phyloP scores from a whole-genome alignment of 148 eudicot species.

The Talinum fruticosum region DNA sequence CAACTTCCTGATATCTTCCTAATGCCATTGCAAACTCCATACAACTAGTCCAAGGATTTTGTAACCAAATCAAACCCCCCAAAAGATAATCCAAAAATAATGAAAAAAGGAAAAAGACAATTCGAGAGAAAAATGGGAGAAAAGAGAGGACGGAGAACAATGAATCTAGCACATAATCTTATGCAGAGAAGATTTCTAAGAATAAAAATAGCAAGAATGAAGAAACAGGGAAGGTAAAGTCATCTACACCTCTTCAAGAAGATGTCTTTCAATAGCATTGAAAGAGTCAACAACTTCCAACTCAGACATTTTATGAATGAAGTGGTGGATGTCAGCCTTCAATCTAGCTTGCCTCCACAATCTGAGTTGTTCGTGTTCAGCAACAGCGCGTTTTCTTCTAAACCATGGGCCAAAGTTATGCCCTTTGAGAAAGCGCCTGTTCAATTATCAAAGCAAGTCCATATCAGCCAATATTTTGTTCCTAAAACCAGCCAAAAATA shows the following conservation, averaged over 20 bases:
- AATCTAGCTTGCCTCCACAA: constrained; percentile 89
- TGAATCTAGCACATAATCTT: neutral
- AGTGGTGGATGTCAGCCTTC: constrained; percentile 62
- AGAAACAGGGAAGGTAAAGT: constrained; percentile 18
- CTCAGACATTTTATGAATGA: constrained; percentile 70
- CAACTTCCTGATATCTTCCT: neutral
- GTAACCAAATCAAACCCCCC: neutral
- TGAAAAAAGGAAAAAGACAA: neutral
- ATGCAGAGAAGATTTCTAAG: too few species aligned
- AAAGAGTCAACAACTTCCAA: constrained; percentile 82
- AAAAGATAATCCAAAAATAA: neutral
- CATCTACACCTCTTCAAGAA: constrained; percentile 76
- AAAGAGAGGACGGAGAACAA: neutral
- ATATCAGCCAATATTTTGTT: constrained; percentile 5
- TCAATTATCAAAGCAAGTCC: constrained; percentile 12
- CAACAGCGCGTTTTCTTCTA: constrained; percentile 72
- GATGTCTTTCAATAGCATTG: constrained; percentile 83
- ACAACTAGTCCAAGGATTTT: neutral
- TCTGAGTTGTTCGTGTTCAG: constrained; percentile 78
- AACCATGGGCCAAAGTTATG: constrained; percentile 89
- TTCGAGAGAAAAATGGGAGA: neutral
- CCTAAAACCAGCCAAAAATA: neutral
- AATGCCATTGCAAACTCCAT: neutral
- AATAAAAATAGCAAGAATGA: neutral
- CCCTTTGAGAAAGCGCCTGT: constrained; percentile 83